Conservation (phyloP, 75 land plant species). For the Cunninghamia lanceolata region DNA sequence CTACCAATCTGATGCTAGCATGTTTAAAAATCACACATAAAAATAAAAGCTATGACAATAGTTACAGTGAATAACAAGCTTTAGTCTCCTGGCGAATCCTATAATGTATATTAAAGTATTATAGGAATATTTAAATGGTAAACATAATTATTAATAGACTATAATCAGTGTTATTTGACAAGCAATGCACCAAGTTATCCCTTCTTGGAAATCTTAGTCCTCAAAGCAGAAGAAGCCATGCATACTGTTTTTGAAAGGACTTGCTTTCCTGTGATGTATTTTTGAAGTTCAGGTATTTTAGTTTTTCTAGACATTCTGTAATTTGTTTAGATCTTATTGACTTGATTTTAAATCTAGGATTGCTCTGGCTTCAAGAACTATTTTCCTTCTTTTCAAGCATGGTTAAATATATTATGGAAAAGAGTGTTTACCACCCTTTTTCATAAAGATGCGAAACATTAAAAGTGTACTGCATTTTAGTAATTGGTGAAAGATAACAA, state of each 20-base stretch:
- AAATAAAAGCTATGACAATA: too few species aligned
- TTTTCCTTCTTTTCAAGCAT: neutral
- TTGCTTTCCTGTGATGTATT: neutral
- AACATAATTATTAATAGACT: neutral
- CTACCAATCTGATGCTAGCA: neutral
- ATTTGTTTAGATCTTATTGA: neutral
- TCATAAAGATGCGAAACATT: too few species aligned
- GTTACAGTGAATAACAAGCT: neutral
- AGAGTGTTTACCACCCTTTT: too few species aligned
- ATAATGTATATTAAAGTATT: neutral
- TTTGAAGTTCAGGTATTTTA: neutral
- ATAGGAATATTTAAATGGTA: neutral
- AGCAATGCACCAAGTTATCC: neutral
- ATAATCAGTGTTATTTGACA: neutral
- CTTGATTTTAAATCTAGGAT: neutral
- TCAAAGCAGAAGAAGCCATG: neutral
- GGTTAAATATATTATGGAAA: too few species aligned
- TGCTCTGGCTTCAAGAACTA: neutral
- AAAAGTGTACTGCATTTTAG: too few species aligned
- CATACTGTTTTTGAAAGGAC: neutral
- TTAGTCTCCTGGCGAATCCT: neutral
- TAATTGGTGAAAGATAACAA: neutral
- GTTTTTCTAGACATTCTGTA: neutral
- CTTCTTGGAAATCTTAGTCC: neutral
- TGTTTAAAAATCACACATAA: neutral